Percentiles rank a stretch among this genome's conserved stretches.
phyloP scores from a whole-genome alignment of 805 yeast species.

The Torulaspora quercuum region DNA sequence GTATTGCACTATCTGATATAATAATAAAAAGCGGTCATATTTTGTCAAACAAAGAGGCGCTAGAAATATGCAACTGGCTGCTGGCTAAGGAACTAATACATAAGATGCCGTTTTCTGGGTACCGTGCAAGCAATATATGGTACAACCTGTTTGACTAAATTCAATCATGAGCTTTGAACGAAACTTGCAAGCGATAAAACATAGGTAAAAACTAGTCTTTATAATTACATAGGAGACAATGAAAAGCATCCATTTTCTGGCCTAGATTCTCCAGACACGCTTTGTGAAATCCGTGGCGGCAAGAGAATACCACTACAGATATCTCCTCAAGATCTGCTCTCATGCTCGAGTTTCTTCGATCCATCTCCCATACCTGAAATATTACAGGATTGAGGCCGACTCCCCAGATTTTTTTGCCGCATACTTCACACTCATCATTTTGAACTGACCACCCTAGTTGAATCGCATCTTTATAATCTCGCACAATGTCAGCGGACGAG shows the following conservation, averaged over 20 bases:
- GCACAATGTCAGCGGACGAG: slow-evolving; percentile 50
- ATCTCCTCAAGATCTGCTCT: slow-evolving; percentile 4
- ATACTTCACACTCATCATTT: slow-evolving; percentile 62
- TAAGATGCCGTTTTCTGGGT: slow-evolving; percentile 23
- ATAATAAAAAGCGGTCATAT: slow-evolving; percentile 26
- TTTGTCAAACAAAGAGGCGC: slow-evolving; percentile 40
- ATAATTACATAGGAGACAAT: slow-evolving; percentile 29
- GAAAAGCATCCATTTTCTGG: slow-evolving; percentile 18
- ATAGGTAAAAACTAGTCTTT: too few species aligned
- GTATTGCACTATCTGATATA: slow-evolving; percentile 38
- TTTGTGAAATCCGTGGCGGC: slow-evolving; percentile 34
- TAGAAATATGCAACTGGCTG: slow-evolving; percentile 46
- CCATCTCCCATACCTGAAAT: slow-evolving; percentile 57
- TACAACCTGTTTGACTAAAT: slow-evolving; percentile 21
- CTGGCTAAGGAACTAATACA: slow-evolving; percentile 30
- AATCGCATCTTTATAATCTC: slow-evolving; percentile 41
- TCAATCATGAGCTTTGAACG: too few species aligned
- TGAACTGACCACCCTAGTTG: slow-evolving; percentile 62
- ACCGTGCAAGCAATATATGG: slow-evolving; percentile 26
- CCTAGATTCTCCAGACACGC: slow-evolving; percentile 32
- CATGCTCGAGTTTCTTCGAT: slow-evolving; percentile 22
- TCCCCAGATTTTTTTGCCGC: slow-evolving; percentile 76
- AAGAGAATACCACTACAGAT: slow-evolving; percentile 24
- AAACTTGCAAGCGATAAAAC: too few species aligned
- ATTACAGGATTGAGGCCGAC: slow-evolving; percentile 48